Base-by-base conservation (phyloP, 106 monocot species). In the Cymbidium sinense region DNA sequence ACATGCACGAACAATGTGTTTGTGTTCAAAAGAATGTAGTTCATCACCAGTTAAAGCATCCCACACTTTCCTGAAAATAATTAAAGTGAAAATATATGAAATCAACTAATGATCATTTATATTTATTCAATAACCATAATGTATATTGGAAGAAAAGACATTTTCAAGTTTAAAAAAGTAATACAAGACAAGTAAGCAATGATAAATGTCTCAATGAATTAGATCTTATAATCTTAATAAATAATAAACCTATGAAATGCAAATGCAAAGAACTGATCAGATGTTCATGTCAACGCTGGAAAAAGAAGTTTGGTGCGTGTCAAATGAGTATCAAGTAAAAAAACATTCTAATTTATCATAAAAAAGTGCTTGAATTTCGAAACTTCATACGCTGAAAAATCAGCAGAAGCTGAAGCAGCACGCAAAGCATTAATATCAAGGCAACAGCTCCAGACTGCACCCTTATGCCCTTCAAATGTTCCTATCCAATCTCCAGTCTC, bases 1-100 rank as follows among this genome's bases (percentile, higher is more conserved):
- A 86, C 96, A 96, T 39, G 96, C 86, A 47, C 93, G 88, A 25
- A 96, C 93, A 72, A 96, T 96, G 80, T 96, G 91, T 62, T 94
- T 96, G 80, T 94, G 96, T 78, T 91, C 96, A 82, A 96, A 96
- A 2, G 93, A 91, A 83, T 94, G 91, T 6, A 94, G 43, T 71
- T 87, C 91, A 70, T 91, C 91, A 34, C 96, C 96, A 43, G 84
- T 87, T 77, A 96, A 80, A 10, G 96, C 96, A 85, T 96, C 96
- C 93, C 93, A 96, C 79, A 96, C 78, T 90, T 94, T 96, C 77
- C 96, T 96, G 86, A 52, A 87, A 75, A 76, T 50, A n/a, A 50
- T 25, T 19, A 3, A 73, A 50, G 34, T 34, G 29, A 29, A 78
- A n/a, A 61, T 75, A 21, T 23, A 4, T 25, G 58, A 23, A 23